Percentiles rank a stretch among this genome's conserved stretches.
Conservation (phyloP, 1,284 basidiomycete genomes). For the Cryptococcus neoformans region DNA sequence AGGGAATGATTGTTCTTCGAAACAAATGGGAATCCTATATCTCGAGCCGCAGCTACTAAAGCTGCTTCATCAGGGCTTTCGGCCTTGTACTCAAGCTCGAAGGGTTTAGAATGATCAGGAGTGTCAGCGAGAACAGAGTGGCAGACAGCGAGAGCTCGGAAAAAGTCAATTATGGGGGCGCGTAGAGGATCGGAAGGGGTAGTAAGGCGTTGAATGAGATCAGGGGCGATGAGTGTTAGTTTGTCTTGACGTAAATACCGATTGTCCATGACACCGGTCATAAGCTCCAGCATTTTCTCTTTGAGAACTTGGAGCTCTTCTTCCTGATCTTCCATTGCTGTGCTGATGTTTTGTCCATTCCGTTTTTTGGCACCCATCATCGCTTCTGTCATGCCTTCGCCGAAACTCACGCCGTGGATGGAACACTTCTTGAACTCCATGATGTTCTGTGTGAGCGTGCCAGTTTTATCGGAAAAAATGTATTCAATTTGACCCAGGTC, state of each 20-base stretch:
- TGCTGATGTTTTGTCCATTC: slow-evolving; percentile 63
- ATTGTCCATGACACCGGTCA: slow-evolving; percentile 81
- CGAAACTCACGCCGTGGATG: slow-evolving; percentile 77
- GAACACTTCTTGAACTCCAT: slow-evolving; percentile 99
- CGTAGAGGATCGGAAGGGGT: slow-evolving; percentile 64
- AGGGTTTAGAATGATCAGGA: slow-evolving; percentile 64
- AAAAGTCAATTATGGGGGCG: slow-evolving; percentile 68
- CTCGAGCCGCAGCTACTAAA: slow-evolving; percentile 84
- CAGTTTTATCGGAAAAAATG: slow-evolving; percentile 97
- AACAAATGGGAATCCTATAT: slow-evolving; percentile 90
- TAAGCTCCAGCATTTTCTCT: slow-evolving; percentile 69
- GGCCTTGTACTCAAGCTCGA: slow-evolving; percentile 83
- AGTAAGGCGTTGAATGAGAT: slow-evolving; percentile 71
- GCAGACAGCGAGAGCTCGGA: slow-evolving; percentile 73
- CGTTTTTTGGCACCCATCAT: slow-evolving; percentile 87
- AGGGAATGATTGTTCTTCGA: slow-evolving; percentile 68
- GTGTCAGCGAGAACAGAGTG: slow-evolving; percentile 80
- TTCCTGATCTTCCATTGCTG: slow-evolving; percentile 68
- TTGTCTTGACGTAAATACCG: slow-evolving; percentile 77
- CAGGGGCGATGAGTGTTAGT: slow-evolving; percentile 84
- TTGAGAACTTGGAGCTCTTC: slow-evolving; percentile 66
- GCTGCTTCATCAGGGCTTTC: slow-evolving; percentile 90
- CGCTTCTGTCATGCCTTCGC: slow-evolving; percentile 94
- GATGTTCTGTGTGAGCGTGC: slow-evolving; percentile 91
- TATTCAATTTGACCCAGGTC: slow-evolving; percentile 98